Evolutionary conservation across 805 yeast species (phyloP), one percentile per base, ranked within the genome.

Genomic region (Candida suzukii): DNA sequence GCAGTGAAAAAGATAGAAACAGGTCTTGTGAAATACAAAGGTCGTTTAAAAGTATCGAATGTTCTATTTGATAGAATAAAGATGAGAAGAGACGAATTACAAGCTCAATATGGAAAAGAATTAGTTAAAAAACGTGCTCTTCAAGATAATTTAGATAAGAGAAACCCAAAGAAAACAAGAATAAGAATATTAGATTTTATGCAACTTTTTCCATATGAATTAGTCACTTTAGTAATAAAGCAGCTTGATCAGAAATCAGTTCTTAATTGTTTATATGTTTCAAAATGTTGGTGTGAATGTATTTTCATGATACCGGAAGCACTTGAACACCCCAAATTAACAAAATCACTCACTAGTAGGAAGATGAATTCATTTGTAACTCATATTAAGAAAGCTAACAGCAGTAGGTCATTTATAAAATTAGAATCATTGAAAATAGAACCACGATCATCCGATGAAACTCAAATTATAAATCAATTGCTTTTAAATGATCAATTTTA

Each of bases 1-100:
- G 79, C 78, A 0, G 35, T 69, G 3, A 55, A 57, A 37, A 53
- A 49, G n/a, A 62, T 74, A 8, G 61, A 60, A 20, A 46, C 44
- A 11, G 70, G 66, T 0, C 42, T 49, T 18, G 45, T 49, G n/a
- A 53, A 58, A 36, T 53, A 57, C 29, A 42, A 45, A 14, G 39
- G 25, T 6, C 40, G 47, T 3, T 45, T 68, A 12, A 45, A 41
- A 13, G 63, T 68, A 14, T 66, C 67, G 17, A 57, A 58, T 25
- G 52, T 56, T 22, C 53, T 73, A 20, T 59, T 58, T 29, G 41
- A 43, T 1, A 64, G 49, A 18, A 31, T 31, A 22, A 31, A 22
- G n/a, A 19, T n/a, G 17, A 22, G 18, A 31, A 31, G 41, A 57
- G 47, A 56, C 48, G 40, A 45, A 25, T 11, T 31, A 13, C 18